phyloP scores from a whole-genome alignment of 495 filamentous ascomycete species.

The Penicillium silybi region DNA sequence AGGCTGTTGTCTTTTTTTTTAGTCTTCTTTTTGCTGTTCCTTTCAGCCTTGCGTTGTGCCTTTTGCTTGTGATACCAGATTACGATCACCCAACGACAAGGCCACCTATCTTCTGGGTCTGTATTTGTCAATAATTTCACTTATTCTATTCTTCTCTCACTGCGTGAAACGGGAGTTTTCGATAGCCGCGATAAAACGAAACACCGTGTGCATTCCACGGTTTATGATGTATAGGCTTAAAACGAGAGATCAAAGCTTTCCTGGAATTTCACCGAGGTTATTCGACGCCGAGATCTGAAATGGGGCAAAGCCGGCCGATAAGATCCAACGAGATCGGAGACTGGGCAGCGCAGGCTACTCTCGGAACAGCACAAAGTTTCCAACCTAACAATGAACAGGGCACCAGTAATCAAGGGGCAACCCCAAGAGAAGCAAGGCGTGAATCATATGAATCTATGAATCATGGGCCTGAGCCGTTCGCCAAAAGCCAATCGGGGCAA shows the following conservation, averaged over 20 bases:
- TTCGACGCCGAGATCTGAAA: background rate
- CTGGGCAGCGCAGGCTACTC: background rate
- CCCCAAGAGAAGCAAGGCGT: conserved; percentile 6
- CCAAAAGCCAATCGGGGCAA: conserved; percentile 7
- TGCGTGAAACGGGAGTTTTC: background rate
- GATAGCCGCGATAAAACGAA: background rate
- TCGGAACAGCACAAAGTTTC: background rate
- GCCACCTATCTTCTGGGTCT: conserved; percentile 28
- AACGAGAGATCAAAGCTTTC: background rate
- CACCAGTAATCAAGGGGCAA: background rate
- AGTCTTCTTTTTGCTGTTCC: conserved; percentile 1
- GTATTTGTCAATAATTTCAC: conserved; percentile 32
- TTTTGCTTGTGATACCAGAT: conserved; percentile 35
- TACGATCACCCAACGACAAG: conserved; percentile 30
- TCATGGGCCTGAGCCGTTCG: background rate
- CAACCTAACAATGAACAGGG: background rate
- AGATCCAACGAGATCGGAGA: background rate
- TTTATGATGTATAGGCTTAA: too few relatives aligned
- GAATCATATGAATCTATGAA: conserved; percentile 3
- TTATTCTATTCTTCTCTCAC: conserved; percentile 3
- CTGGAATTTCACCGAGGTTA: background rate
- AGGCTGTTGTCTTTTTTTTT: conserved; percentile 13
- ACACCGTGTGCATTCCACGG: too few relatives aligned
- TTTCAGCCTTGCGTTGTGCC: conserved; percentile 8
- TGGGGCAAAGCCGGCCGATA: too few relatives aligned